These are phyloP conservation scores for Streptanthus diversifolius DNA, from an alignment of 345 rosid species.

Conservation along the genomic window DNA sequence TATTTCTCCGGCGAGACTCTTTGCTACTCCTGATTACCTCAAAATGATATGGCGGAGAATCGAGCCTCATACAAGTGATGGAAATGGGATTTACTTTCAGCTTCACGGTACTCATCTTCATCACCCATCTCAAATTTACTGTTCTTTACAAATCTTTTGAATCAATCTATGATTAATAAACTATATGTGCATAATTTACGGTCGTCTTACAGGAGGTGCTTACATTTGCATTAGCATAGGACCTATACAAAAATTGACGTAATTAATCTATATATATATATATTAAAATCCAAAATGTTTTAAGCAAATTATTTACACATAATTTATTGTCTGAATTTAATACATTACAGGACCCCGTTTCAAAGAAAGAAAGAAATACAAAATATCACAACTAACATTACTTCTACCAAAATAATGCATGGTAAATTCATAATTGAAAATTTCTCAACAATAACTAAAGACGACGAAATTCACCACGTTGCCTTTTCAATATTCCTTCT, in stretches of 20 bases:
- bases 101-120: slow-evolving; percentile 51
- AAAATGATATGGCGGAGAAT: slow-evolving; percentile 77
- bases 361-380: neutral
- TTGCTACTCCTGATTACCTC: slow-evolving; percentile 51
- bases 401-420: neutral
- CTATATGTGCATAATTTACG: neutral
- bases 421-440: neutral
- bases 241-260: neutral
- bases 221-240: neutral
- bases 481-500: neutral
- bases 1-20: slow-evolving; percentile 43
- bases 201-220: neutral
- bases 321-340: neutral
- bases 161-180: neutral
- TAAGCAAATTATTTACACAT: neutral
- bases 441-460: neutral
- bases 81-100: slow-evolving; percentile 57
- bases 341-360: slow-evolving; percentile 4
- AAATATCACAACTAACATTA: neutral
- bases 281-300: neutral
- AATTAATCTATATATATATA: neutral
- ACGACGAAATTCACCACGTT: neutral
- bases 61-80: slow-evolving; percentile 43
- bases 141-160: neutral
- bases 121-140: neutral